Evolutionary conservation across 2,329 filamentous ascomycete species (phyloP).

Genomic region (Colletotrichum tofieldiae): DNA sequence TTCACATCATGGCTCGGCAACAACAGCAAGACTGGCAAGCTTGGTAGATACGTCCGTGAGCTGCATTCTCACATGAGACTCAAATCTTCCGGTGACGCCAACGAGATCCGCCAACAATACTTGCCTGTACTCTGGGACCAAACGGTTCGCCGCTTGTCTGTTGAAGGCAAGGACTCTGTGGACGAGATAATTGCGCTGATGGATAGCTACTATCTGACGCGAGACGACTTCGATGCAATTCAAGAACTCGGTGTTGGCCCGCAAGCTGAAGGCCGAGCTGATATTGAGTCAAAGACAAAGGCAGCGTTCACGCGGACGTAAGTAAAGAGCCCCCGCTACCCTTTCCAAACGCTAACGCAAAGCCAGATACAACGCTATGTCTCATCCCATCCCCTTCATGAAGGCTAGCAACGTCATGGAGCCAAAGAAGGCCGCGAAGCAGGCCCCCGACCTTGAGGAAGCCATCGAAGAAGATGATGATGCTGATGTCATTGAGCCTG

Average conservation of each 20-base stretch:
- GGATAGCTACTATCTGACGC: slow-evolving; percentile 96
- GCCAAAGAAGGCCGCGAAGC: slow-evolving; percentile 79
- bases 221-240: slow-evolving; percentile 94
- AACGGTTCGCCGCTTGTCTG: slow-evolving; percentile 80
- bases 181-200: slow-evolving; percentile 91
- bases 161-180: slow-evolving; percentile 86
- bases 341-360: slow-evolving; percentile 40
- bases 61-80: slow-evolving; percentile 98
- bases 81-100: slow-evolving; percentile 88
- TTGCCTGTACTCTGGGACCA: slow-evolving; percentile 89
- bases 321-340: slow-evolving; percentile 56
- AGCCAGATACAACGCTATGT: slow-evolving; percentile 84
- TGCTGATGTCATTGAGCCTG: slow-evolving; percentile 71
- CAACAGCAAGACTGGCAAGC: slow-evolving; percentile 87
- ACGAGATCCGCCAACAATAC: slow-evolving; percentile 96
- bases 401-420: slow-evolving; percentile 85
- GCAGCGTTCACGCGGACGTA: slow-evolving; percentile 89
- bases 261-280: slow-evolving; percentile 82
- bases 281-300: slow-evolving; percentile 89
- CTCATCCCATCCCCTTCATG: slow-evolving; percentile 95
- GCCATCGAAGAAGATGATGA: slow-evolving; percentile 94
- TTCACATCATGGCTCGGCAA: slow-evolving; percentile 97
- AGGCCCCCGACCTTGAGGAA: slow-evolving; percentile 94
- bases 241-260: slow-evolving; percentile 91
- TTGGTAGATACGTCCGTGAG: slow-evolving; percentile 88